A percentile compares a stretch with the other conserved stretches of the same genome.
phyloP scores from a whole-genome alignment of 78 protist species.

The Emiliania huxleyi region DNA sequence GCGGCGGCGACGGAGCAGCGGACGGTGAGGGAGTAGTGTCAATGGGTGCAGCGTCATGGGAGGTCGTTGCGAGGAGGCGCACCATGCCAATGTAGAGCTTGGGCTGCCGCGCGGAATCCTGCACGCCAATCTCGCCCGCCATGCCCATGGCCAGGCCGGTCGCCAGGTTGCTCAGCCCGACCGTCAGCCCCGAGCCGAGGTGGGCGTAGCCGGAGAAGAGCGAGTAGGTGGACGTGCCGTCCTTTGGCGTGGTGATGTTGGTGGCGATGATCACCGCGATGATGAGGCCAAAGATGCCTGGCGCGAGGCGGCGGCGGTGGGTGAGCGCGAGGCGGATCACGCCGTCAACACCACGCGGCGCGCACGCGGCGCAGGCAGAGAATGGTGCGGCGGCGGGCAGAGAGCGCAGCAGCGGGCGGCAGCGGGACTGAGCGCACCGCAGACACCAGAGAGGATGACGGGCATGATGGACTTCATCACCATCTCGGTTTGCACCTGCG shows the following conservation, averaged over 20 bases:
- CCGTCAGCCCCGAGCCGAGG: constrained; percentile 2
- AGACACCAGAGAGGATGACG: background rate
- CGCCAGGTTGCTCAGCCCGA: constrained; percentile 21
- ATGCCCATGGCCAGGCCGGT: constrained; percentile 13
- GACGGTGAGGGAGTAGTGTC: too few relatives aligned
- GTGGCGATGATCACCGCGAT: background rate
- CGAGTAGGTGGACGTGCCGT: background rate
- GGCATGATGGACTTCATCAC: constrained; percentile 18
- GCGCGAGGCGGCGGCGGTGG: background rate
- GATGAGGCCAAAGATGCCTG: constrained; percentile 6
- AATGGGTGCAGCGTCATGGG: too few relatives aligned
- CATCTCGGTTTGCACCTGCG: constrained; percentile 8
- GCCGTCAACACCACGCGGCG: too few relatives aligned
- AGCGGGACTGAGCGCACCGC: background rate
- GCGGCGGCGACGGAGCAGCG: too few relatives aligned
- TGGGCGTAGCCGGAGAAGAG: constrained; percentile 19
- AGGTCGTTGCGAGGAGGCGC: too few relatives aligned
- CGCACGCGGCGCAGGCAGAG: too few relatives aligned
- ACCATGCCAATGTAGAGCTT: constrained; percentile 28
- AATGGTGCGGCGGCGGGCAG: background rate
- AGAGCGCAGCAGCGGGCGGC: background rate
- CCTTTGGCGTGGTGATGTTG: background rate
- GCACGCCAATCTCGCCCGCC: background rate
- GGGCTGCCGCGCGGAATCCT: background rate
- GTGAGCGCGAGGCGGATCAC: background rate